A percentile compares a stretch with the other conserved stretches of the same genome.
Evolutionary conservation across 495 filamentous ascomycete species (phyloP).

Genomic region (Tricharina praecox): DNA sequence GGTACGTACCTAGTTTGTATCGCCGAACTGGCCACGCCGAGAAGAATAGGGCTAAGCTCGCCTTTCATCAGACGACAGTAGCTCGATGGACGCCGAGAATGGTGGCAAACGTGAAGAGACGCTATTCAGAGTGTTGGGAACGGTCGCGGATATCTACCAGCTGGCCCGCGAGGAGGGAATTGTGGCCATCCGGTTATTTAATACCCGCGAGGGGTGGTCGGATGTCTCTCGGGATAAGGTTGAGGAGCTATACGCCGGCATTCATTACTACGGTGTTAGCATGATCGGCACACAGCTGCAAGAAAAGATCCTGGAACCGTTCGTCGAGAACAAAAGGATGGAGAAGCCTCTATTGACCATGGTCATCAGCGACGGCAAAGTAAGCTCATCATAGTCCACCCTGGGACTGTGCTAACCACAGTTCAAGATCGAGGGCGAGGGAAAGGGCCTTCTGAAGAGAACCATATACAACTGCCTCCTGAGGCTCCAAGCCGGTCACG

Average conservation of each 20-base stretch:
- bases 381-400: background rate
- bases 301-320: background rate
- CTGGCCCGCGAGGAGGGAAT: slow-evolving; percentile 52
- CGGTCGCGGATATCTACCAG: slow-evolving; percentile 42
- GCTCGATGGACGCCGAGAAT: slow-evolving; percentile 50
- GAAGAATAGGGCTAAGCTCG: background rate
- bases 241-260: slow-evolving; percentile 35
- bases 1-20: background rate
- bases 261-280: slow-evolving; percentile 33
- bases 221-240: slow-evolving; percentile 39
- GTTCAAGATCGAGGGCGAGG: slow-evolving; percentile 44
- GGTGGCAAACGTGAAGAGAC: slow-evolving; percentile 40
- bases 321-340: background rate
- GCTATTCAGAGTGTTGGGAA: slow-evolving; percentile 38
- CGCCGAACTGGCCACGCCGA: background rate
- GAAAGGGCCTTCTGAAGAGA: slow-evolving; percentile 36
- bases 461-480: slow-evolving; percentile 37
- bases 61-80: slow-evolving; percentile 38
- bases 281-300: slow-evolving; percentile 7
- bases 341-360: slow-evolving; percentile 7
- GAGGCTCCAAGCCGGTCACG: slow-evolving; percentile 27
- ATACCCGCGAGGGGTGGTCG: slow-evolving; percentile 32
- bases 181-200: slow-evolving; percentile 48
- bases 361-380: slow-evolving; percentile 7
- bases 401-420: background rate